A percentile compares a stretch with the other conserved stretches of the same genome.
These are phyloP conservation scores for Colletotrichum orbiculare DNA, from an alignment of 2,329 filamentous ascomycete species.

Conservation along the genomic window DNA sequence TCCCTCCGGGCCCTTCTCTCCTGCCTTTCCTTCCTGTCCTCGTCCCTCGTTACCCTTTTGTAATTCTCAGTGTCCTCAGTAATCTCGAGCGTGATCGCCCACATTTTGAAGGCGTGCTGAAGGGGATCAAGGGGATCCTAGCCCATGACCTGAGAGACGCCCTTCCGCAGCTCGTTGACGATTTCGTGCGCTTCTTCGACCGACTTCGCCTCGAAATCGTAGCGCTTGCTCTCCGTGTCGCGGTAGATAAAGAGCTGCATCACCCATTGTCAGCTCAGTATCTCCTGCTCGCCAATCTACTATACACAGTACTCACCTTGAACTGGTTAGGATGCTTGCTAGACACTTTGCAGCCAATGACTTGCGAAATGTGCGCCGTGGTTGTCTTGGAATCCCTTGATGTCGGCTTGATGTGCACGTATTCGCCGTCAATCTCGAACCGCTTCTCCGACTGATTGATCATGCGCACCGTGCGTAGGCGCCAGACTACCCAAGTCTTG, in stretches of 20 bases:
- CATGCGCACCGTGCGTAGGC: slow-evolving; percentile 85
- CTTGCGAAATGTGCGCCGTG: slow-evolving; percentile 84
- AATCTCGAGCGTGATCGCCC: neutral
- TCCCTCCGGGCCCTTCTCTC: no score
- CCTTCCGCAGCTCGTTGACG: slow-evolving; percentile 81
- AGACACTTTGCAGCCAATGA: slow-evolving; percentile 84
- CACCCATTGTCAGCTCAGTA: slow-evolving; percentile 12
- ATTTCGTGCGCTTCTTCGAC: slow-evolving; percentile 81
- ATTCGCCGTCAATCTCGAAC: slow-evolving; percentile 85
- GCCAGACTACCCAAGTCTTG: slow-evolving; percentile 83
- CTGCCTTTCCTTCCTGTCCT: no score
- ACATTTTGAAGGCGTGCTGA: slow-evolving; percentile 1
- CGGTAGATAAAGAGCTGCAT: slow-evolving; percentile 76
- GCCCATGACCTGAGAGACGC: slow-evolving; percentile 56
- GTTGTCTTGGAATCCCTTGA: slow-evolving; percentile 77
- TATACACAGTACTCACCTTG: slow-evolving; percentile 63
- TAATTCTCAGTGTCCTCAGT: no score
- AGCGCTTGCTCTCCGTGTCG: slow-evolving; percentile 80
- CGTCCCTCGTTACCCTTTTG: no score
- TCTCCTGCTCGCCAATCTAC: neutral
- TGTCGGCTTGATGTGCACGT: slow-evolving; percentile 84
- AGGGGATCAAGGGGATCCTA: slow-evolving; percentile 8
- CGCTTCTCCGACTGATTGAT: slow-evolving; percentile 80
- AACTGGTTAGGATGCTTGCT: slow-evolving; percentile 85
- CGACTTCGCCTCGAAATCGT: slow-evolving; percentile 85